Evolutionary conservation across 2,329 filamentous ascomycete genomes (phyloP).

Genomic region (Colletotrichum tamarilloi): DNA sequence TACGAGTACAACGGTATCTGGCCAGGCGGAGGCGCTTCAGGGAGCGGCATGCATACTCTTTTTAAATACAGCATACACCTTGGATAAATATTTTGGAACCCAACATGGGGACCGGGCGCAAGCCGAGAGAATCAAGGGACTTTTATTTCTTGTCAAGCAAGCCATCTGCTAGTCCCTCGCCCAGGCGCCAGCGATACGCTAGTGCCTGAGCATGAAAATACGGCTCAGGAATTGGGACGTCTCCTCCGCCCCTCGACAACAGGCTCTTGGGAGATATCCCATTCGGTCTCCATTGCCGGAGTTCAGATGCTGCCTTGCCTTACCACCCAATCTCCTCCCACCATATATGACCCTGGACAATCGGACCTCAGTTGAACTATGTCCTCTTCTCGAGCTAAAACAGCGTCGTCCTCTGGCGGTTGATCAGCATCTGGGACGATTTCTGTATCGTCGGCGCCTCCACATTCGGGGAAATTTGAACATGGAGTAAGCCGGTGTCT

Average conservation of each 20-base stretch:
- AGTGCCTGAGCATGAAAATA: neutral
- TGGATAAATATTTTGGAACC: constrained; percentile 23
- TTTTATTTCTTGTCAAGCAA: neutral
- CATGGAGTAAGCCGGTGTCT: neutral
- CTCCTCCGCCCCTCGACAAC: neutral
- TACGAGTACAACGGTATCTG: constrained; percentile 32
- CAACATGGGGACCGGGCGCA: constrained; percentile 17
- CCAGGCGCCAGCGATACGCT: neutral
- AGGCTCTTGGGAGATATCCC: too few species aligned
- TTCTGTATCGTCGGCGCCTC: constrained; percentile 3
- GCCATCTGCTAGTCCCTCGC: neutral
- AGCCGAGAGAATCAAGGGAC: constrained; percentile 18
- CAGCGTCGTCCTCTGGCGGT: neutral
- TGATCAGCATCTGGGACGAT: neutral
- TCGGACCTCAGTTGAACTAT: neutral
- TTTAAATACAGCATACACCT: constrained; percentile 32
- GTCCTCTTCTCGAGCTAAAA: neutral
- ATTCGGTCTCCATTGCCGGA: neutral
- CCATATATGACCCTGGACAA: neutral
- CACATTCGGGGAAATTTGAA: neutral
- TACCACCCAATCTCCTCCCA: neutral
- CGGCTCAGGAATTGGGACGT: neutral
- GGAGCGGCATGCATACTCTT: constrained; percentile 29
- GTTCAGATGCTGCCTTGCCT: neutral
- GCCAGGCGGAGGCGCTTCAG: constrained; percentile 32